phyloP scores from a whole-genome alignment of 2,329 filamentous ascomycete species.

The Colletotrichum endophyticum region DNA sequence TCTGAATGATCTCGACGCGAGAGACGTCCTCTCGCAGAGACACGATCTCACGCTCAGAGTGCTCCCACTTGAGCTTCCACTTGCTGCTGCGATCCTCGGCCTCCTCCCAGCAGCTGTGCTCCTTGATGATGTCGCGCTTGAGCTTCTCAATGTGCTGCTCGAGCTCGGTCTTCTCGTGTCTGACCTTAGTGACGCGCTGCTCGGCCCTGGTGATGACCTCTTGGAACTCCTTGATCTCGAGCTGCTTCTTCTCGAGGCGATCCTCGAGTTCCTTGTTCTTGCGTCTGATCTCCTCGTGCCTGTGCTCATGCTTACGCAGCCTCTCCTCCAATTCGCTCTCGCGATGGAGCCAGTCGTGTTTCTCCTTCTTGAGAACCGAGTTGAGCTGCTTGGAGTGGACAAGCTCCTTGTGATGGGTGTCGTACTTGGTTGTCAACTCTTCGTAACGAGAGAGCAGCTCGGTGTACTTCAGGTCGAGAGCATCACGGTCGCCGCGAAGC shows the following conservation, averaged over 20 bases:
- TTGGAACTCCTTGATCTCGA: conserved; percentile 7
- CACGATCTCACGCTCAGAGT: background rate
- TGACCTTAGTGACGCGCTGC: background rate
- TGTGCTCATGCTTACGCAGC: conserved; percentile 5
- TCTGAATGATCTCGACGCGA: background rate
- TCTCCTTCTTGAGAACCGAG: background rate
- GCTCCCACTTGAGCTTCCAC: conserved; percentile 16
- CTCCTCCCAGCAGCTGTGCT: conserved; percentile 1
- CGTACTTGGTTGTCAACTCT: background rate
- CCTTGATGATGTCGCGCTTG: background rate
- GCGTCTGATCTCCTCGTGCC: background rate
- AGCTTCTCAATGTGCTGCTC: background rate
- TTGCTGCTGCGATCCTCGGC: conserved; percentile 1
- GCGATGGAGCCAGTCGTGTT: background rate
- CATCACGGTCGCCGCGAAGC: conserved; percentile 6
- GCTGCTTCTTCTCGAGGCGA: background rate
- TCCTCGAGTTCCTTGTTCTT: conserved; percentile 12
- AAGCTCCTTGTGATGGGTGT: background rate
- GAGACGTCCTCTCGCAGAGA: conserved; percentile 7
- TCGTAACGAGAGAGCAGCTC: conserved; percentile 4
- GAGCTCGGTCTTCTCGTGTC: conserved; percentile 3
- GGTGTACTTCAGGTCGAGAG: background rate
- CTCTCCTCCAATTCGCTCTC: background rate
- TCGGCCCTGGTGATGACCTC: background rate
- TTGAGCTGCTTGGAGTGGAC: background rate